Base-by-base conservation (phyloP, 805 yeast genomes). In the Lachancea nothofagi region DNA sequence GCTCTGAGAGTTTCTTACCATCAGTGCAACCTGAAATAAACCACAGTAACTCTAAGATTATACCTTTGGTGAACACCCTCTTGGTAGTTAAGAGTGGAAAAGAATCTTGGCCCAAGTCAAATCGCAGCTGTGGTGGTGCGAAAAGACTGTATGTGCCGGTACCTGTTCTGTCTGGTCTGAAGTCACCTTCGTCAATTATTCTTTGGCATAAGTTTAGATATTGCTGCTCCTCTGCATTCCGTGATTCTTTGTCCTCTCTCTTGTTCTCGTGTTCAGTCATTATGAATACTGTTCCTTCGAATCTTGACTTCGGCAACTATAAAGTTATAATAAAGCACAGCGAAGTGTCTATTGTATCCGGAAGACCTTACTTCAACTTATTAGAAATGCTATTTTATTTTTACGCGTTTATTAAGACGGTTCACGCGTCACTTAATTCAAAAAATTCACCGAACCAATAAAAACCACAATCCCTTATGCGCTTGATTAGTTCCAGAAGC, bases 121-220 rank as follows among this genome's bases (percentile, higher is more conserved):
- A 93, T 39, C 97, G 75, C 44, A 93, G 69, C 57, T 90, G 97
- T 9, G 97, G 97, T 18, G 99, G 99, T 0, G 94, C 98, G 62
- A 93, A 93, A 7, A 93, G 47, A 24, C 95, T 80, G 45, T 66
- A 70, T 0, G 99, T 93, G 4, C 99, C 99, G 0, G 99, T 93
- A 1, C 98, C 99, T 1, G 99, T 93, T 61, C 99, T 73, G 60
- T 93, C 99, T 7, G 93, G 90, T 46, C 99, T 78, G 51, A 74
- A 74, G 57, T 93, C 97, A 29, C 98, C 98, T 47, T 83, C 78
- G 1, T 72, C 69, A 15, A 93, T 77, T 59, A 93, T 90, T 4
- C 77, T 69, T 41, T 69, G 61, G 57, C 97, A 86, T 33, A 93
- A 72, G 48, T 85, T 89, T 30, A 93, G 74, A 59, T 93, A 93